Percentiles rank a stretch among this genome's conserved stretches.
phyloP scores from a whole-genome alignment of 2,329 filamentous ascomycete species.

The Fusarium subtropicale region DNA sequence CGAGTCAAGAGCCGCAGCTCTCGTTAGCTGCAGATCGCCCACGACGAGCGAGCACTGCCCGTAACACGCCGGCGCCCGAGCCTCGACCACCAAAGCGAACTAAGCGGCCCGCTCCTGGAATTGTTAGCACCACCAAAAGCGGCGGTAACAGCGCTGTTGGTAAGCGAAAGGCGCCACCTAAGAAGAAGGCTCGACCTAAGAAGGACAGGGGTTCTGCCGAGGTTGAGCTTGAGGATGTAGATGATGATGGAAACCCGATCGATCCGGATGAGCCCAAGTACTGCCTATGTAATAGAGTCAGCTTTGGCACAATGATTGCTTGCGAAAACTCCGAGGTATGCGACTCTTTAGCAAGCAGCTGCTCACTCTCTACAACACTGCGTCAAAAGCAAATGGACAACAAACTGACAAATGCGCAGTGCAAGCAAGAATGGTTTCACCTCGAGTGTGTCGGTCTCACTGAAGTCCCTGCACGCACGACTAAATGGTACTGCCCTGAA shows the following conservation, averaged over 20 bases:
- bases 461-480: constrained; percentile 75
- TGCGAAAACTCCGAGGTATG: constrained; percentile 83
- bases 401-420: constrained; percentile 62
- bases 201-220: constrained; percentile 60
- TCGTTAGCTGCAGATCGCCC: constrained; percentile 65
- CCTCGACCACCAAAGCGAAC: constrained; percentile 65
- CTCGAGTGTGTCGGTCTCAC: constrained; percentile 78
- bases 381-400: constrained; percentile 13
- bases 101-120: constrained; percentile 78
- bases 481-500: constrained; percentile 87
- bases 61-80: constrained; percentile 68
- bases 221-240: constrained; percentile 68
- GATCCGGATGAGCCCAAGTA: constrained; percentile 82
- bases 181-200: constrained; percentile 69
- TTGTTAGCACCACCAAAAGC: constrained; percentile 72
- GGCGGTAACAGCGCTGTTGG: constrained; percentile 75
- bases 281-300: constrained; percentile 82
- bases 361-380: constrained; percentile 14
- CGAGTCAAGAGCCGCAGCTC: constrained; percentile 62
- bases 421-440: constrained; percentile 88
- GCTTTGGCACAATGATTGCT: constrained; percentile 84
- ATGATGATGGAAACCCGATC: constrained; percentile 76
- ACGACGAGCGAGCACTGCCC: constrained; percentile 67
- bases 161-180: constrained; percentile 75
- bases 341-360: constrained; percentile 35